phyloP scores from a whole-genome alignment of 352 stramenopile species.

The Phytophthora cajani region DNA sequence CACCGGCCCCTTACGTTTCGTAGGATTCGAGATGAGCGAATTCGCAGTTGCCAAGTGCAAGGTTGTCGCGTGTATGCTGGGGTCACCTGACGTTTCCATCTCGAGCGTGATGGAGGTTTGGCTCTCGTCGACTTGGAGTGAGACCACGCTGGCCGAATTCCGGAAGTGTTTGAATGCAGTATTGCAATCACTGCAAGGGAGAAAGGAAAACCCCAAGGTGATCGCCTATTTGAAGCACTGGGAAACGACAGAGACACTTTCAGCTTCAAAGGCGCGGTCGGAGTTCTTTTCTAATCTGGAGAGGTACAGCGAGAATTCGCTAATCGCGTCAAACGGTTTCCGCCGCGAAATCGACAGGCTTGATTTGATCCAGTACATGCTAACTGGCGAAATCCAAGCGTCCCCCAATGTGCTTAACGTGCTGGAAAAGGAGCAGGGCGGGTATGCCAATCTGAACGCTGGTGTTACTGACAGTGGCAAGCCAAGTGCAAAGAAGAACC shows the following conservation, averaged over 20 bases:
- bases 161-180: not conserved
- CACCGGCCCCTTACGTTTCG: constrained; percentile 10
- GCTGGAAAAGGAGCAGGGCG: not conserved
- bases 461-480: not conserved
- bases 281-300: constrained; percentile 14
- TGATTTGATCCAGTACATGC: constrained; percentile 6
- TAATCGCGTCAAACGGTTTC: not conserved
- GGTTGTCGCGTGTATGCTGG: constrained; percentile 19
- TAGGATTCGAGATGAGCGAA: constrained; percentile 30
- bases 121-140: constrained; percentile 11
- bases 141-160: not conserved
- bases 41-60: constrained; percentile 29
- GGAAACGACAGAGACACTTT: not conserved
- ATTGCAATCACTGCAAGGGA: constrained; percentile 1
- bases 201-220: constrained; percentile 2
- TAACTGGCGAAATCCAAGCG: constrained; percentile 5
- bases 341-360: constrained; percentile 10
- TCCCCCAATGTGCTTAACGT: not conserved
- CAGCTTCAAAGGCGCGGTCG: constrained; percentile 2
- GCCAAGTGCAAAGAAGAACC: not conserved
- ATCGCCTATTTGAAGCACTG: not conserved
- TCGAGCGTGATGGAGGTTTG: not conserved
- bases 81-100: constrained; percentile 4
- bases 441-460: not conserved
- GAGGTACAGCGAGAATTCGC: constrained; percentile 6